Base-by-base conservation (phyloP, 176 grass and related monocot species). In the Aegilops speltoides region DNA sequence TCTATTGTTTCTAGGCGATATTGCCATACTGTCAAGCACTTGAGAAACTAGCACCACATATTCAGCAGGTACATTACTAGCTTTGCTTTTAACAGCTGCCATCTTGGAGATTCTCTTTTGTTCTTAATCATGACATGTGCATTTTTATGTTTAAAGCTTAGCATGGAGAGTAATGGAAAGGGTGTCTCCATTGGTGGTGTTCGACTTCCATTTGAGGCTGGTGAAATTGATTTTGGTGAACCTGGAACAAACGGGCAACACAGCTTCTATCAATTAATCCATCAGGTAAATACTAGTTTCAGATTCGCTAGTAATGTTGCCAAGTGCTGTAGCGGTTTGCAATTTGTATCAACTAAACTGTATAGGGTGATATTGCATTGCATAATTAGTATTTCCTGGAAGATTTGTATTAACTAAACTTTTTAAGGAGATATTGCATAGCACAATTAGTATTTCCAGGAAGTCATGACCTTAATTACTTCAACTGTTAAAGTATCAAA, bases 101-200 rank as follows among this genome's bases (percentile, higher is more conserved):
- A 78, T 73, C 9, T 12, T 75, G 78, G 25, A 56, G 40, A 43
- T 54, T 67, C 20, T 81, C 17, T 88, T 87, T 66, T 40, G 20
- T 26, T 72, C 29, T 85, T 86, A 40, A 37, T 72, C 3, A 3
- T 83, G 61, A 59, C 64, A 77, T 62, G 64, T 90, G 77, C 62
- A 24, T 34, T 37, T 89, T 80, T 80, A 70, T 64, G 60, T 88
- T 61, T 89, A 86, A 85, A 98, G 96, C 71, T 98, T 89, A 99
- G 97, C 87, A 99, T 99, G 97, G 97, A 99, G 89, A 96, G 97
- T 93, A 99, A 99, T 43, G 97, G 97, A 82, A 99, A 99, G 78
- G 97, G 97, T 82, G 92, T 99, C 40, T 96, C 94, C 54, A 96
- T 99, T 83, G 92, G 96, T 86, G 97, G 97, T 19, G 77, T 87